phyloP scores from a whole-genome alignment of 164 flowering plant genomes.

The Stephania japonica region DNA sequence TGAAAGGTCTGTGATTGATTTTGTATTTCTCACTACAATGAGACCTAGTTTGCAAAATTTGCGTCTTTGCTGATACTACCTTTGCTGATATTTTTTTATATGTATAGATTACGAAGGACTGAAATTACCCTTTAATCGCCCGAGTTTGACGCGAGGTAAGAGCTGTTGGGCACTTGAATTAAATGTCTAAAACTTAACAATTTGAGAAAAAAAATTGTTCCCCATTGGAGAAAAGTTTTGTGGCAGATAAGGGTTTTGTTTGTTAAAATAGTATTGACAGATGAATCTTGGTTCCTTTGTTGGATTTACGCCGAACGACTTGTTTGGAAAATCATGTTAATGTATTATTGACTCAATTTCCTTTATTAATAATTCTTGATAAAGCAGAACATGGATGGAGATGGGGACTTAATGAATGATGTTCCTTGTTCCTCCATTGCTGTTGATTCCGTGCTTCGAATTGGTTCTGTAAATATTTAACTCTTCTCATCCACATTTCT shows the following conservation, averaged over 20 bases:
- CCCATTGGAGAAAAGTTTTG: background rate
- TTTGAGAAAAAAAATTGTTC: too few species aligned
- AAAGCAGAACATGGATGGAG: conserved; percentile 38
- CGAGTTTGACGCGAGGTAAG: background rate
- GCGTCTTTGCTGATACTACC: background rate
- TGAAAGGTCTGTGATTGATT: too few species aligned
- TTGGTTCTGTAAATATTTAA: conserved; percentile 40
- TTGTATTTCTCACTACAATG: too few species aligned
- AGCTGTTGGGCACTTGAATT: background rate
- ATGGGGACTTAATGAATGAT: conserved; percentile 17
- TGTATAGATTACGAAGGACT: background rate
- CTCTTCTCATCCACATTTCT: background rate
- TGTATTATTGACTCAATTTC: background rate
- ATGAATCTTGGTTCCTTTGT: background rate
- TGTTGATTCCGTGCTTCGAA: conserved; percentile 50
- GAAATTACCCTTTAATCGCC: background rate
- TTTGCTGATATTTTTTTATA: background rate
- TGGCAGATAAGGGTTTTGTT: background rate
- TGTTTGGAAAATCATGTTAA: background rate
- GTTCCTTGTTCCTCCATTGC: conserved; percentile 68
- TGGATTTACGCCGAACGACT: background rate
- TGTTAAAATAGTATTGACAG: background rate
- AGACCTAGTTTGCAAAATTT: background rate
- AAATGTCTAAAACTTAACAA: background rate
- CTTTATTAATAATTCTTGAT: background rate